These are phyloP conservation scores for Fusarium humuli DNA, from an alignment of 2,329 filamentous ascomycete genomes.

Conservation along the genomic window DNA sequence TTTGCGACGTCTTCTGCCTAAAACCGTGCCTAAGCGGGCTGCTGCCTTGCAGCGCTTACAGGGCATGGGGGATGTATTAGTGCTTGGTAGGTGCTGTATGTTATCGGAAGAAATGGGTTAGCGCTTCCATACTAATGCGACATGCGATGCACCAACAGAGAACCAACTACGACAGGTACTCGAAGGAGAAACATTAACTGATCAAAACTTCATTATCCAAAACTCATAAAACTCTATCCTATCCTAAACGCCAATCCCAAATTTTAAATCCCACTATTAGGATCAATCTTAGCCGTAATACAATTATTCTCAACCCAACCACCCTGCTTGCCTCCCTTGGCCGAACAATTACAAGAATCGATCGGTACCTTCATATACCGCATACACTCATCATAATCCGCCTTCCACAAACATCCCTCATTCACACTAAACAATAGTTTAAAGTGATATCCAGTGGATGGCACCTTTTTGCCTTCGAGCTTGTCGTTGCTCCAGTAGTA, in stretches of 20 bases:
- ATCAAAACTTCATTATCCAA: not conserved
- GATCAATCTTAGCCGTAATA: constrained; percentile 1
- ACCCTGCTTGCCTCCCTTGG: constrained; percentile 41
- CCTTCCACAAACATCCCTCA: constrained; percentile 36
- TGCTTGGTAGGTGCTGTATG: too few species aligned
- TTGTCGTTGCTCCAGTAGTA: constrained; percentile 15
- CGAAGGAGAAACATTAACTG: not conserved
- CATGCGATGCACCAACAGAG: not conserved
- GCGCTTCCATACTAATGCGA: not conserved
- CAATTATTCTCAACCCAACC: constrained; percentile 36
- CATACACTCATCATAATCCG: constrained; percentile 37
- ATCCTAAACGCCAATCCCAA: not conserved
- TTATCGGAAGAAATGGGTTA: not conserved
- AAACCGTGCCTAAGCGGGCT: not conserved
- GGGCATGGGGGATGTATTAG: not conserved
- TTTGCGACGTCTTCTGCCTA: not conserved
- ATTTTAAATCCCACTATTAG: not conserved
- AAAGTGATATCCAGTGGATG: constrained; percentile 23
- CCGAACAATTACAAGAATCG: constrained; percentile 44
- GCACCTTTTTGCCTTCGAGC: constrained; percentile 16
- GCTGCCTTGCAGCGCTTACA: not conserved
- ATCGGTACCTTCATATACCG: constrained; percentile 42
- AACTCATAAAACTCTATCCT: not conserved
- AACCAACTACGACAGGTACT: not conserved
- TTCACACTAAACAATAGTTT: constrained; percentile 11